These are phyloP conservation scores for Noccaea bulbosa DNA, from an alignment of 345 rosid species.

Conservation along the genomic window DNA sequence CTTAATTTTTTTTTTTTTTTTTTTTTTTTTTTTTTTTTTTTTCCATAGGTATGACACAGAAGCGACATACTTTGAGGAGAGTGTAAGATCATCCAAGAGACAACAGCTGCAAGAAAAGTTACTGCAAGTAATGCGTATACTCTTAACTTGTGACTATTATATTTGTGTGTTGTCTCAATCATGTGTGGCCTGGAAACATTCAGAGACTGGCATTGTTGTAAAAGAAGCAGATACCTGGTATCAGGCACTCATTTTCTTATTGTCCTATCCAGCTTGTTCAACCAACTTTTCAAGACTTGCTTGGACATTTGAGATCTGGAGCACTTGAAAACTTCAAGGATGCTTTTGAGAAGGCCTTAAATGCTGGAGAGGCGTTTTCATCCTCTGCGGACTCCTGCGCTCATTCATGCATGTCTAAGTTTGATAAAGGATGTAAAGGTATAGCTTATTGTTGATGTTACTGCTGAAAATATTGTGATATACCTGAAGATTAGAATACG, in stretches of 20 bases:
- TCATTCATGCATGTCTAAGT: conserved; percentile 53
- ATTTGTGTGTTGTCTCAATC: conserved; percentile 25
- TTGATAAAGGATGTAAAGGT: conserved; percentile 85
- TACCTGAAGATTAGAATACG: conserved; percentile 23
- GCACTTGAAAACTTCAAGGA: conserved; percentile 74
- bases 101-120: conserved; percentile 89
- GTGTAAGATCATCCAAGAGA: conserved; percentile 85
- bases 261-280: conserved; percentile 70
- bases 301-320: conserved; percentile 77
- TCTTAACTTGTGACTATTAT: conserved; percentile 18
- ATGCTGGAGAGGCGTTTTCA: conserved; percentile 82
- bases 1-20: no score
- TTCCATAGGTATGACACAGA: conserved; percentile 76
- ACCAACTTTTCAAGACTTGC: conserved; percentile 78
- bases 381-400: conserved; percentile 60
- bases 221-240: conserved; percentile 7
- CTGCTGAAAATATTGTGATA: conserved; percentile 8
- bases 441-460: conserved; percentile 25
- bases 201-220: conserved; percentile 1
- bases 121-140: conserved; percentile 67
- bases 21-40: no score
- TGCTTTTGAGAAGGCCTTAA: conserved; percentile 77
- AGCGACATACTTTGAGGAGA: conserved; percentile 87
- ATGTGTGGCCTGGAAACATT: conserved; percentile 3
- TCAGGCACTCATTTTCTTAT: conserved; percentile 36